Base-by-base conservation (phyloP, 805 yeast species). In the Kregervanrija pseudodelftensis region DNA sequence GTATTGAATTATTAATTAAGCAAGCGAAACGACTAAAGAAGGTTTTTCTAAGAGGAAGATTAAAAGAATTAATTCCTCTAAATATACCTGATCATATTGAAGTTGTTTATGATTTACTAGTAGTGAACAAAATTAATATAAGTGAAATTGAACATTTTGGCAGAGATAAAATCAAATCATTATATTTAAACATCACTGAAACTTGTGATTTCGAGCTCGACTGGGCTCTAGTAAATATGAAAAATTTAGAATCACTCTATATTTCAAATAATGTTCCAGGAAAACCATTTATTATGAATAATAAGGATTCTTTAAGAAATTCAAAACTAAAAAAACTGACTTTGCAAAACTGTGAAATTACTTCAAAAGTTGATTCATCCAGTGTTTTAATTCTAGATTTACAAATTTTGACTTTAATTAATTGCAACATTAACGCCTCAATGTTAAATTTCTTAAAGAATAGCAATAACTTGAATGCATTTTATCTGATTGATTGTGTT, bases 401-500 rank as follows among this genome's bases (percentile, higher is more conserved):
- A 5, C 47, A 47, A 30, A 46, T 40, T 13, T 34, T 59, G 3
- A 48, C 49, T 1, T 31, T 57, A n/a, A 41, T 56, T 10, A 56
- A 56, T 17, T 58, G 60, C 36, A 33, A 37, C 4, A 11, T 55
- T 12, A 36, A 39, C 11, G 35, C 46, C 14, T 41, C 40, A 10
- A 41, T 39, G 2, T 37, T 56, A 12, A 41, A 32, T 12, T 39
- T 58, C 8, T 37, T 58, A 5, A 34, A 32, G 1, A 30, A n/a
- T 7, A 46, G 42, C n/a, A 11, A n/a, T 5, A 28, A n/a, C 1
- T 31, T 58, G 12, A 15, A 33, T 8, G 46, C 46, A 11, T 10
- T 58, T 8, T 30, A 43, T 4, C 33, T 59, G 15, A 45, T 53
- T 16, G 52, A 58, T 17, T 55, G 60, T 41, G 45, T 47, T 4